Base-by-base conservation (phyloP, 441 rosid genomes). In the Aleurites moluccanus region DNA sequence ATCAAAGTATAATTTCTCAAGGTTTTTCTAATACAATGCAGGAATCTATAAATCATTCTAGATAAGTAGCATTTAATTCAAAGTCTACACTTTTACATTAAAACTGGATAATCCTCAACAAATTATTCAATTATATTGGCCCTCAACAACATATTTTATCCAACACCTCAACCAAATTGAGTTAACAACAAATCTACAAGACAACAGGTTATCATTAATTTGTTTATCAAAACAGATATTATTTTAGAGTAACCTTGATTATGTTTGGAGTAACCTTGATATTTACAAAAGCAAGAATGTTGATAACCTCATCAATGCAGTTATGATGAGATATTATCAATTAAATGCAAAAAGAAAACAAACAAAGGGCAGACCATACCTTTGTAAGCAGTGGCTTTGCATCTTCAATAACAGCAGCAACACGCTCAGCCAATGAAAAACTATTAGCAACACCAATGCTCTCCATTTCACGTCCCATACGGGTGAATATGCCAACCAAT, bases 381-480 rank as follows among this genome's bases (percentile, higher is more conserved):
- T 92, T 93, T 83, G 77, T 55, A 62, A 96, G 95, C 70, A 96
- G 87, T 53, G 99, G 98, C 79, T 88, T 89, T 70, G 97, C 92
- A 49, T 96, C 97, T 80, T 93, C 89, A 70, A 96, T 87, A 69
- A 93, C 90, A n/a, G 90, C 76, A 33, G 95, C 83, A 55, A 88
- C 97, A 78, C 90, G 90, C 84, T 93, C 91, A 40, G 89, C 99
- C 68, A 93, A 83, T 20, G 84, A 8, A 87, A 89, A 91, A 38
- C 83, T 79, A 67, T 87, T 92, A 44, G 85, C 82, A 72, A 96
- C 80, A 80, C 99, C 96, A 65, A 93, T 88, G 67, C 77, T 92
- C n/a, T n/a, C n/a, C n/a, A n/a, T n/a, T n/a, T n/a, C n/a, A n/a
- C n/a, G n/a, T n/a, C n/a, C n/a, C n/a, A n/a, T n/a, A n/a, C n/a